Evolutionary conservation across 345 rosid genomes (phyloP).

Genomic region (Corchorus capsularis): DNA sequence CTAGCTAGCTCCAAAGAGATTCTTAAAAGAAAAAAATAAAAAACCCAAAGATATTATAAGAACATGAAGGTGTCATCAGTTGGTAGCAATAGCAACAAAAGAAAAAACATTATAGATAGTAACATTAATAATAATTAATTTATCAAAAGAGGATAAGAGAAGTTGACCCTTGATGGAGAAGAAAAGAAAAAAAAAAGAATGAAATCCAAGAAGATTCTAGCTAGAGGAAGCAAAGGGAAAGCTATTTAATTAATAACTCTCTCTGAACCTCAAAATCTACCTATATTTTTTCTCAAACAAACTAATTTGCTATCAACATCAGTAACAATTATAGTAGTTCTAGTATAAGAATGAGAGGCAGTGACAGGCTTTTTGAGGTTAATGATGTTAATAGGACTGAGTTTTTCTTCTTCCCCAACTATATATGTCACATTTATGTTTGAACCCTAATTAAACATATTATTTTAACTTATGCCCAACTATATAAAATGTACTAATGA

Average conservation of each 20-base stretch:
- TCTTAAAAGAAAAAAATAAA: neutral
- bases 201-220: neutral
- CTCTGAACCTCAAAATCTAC: constrained; percentile 19
- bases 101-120: too few species aligned
- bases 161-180: neutral
- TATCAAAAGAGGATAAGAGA: neutral
- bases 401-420: neutral
- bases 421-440: neutral
- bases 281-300: neutral
- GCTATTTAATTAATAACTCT: neutral
- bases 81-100: neutral
- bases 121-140: neutral
- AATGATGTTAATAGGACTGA: constrained; percentile 31
- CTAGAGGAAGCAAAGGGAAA: neutral
- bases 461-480: neutral
- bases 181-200: neutral
- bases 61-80: neutral
- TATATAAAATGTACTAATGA: too few species aligned
- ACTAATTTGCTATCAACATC: constrained; percentile 36
- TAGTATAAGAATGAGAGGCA: constrained; percentile 4
- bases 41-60: neutral
- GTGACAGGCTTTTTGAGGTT: constrained; percentile 25
- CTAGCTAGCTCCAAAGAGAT: neutral
- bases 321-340: constrained; percentile 33
- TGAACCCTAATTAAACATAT: neutral